Evolutionary conservation across 495 filamentous ascomycete species (phyloP), one percentile per base, ranked within the genome.

Genomic region (Xeromyces bisporus): DNA sequence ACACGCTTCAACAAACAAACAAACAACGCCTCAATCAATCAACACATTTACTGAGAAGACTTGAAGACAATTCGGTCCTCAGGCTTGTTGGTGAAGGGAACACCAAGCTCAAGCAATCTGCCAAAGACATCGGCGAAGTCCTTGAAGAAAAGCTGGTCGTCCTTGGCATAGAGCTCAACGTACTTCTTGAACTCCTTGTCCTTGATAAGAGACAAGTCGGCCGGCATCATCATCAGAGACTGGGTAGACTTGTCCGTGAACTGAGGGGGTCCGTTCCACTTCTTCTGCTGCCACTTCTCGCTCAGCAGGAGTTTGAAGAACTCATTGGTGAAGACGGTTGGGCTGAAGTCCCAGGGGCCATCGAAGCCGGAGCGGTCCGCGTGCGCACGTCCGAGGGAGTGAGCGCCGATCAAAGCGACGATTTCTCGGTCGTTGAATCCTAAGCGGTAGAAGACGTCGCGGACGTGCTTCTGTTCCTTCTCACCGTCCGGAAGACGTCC

Each of bases 391-490:
- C 89, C 89, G 7, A 97, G 67, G 12, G 89, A 84, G 65, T 97
- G 89, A 20, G 83, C 89, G 38, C 89, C 89, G 17, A 62, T 59
- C 35, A 97, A 66, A 17, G 89, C 89, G 18, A 94, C 86, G 44
- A 94, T 94, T 56, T 97, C 87, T 29, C 76, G 78, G 62, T 97
- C 89, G 56, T 91, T 76, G 69, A 97, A 97, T 36, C 89, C 89
- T 86, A 94, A 94, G 53, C 87, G 82, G 53, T 71, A 69, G 69
- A 97, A 97, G 66, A 97, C 80, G 55, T 74, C 72, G 35, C 89
- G 79, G 48, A 97, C 66, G 59, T 97, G 89, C 38, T 69, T 65
- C 35, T 77, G 69, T 37, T 69, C 78, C 66, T 94, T 74, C 39
- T 71, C 39, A 29, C 69, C 89, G 50, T 97, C 87, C 37, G 89